phyloP scores from a whole-genome alignment of 2,329 filamentous ascomycete species.

The Fonsecaea erecta region DNA sequence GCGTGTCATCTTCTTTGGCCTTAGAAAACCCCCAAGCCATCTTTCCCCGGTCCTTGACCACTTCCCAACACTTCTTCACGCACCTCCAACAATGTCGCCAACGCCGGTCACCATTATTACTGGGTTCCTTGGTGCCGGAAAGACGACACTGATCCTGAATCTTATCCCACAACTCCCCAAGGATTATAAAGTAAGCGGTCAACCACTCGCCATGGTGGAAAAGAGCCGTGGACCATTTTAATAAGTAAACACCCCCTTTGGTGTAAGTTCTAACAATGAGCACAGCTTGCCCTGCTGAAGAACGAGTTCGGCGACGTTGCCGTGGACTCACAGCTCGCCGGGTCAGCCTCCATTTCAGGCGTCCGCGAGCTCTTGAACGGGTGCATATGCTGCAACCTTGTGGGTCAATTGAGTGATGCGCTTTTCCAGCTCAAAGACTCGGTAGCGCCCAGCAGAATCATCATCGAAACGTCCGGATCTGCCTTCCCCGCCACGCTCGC shows the following conservation, averaged over 20 bases:
- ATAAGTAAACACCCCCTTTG: no score
- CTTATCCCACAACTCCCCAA: conserved; percentile 87
- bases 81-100: conserved; percentile 59
- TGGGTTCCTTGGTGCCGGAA: conserved; percentile 93
- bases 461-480: conserved; percentile 89
- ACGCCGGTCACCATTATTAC: conserved; percentile 95
- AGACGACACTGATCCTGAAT: conserved; percentile 94
- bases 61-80: conserved; percentile 1
- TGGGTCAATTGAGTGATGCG: conserved; percentile 83
- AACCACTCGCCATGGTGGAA: neutral
- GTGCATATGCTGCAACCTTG: conserved; percentile 98
- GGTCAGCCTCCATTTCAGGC: conserved; percentile 79
- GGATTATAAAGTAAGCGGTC: conserved; percentile 62
- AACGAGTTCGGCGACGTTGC: conserved; percentile 98
- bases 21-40: neutral
- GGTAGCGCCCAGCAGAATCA: conserved; percentile 75
- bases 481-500: conserved; percentile 88
- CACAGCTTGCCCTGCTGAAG: conserved; percentile 88
- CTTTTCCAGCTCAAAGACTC: conserved; percentile 71
- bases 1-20: neutral
- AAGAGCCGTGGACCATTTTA: neutral
- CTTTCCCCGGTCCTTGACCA: neutral
- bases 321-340: conserved; percentile 88
- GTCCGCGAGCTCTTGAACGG: conserved; percentile 93
- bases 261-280: neutral